phyloP scores from a whole-genome alignment of 495 filamentous ascomycete genomes.

The Penicillium robsamsonii region DNA sequence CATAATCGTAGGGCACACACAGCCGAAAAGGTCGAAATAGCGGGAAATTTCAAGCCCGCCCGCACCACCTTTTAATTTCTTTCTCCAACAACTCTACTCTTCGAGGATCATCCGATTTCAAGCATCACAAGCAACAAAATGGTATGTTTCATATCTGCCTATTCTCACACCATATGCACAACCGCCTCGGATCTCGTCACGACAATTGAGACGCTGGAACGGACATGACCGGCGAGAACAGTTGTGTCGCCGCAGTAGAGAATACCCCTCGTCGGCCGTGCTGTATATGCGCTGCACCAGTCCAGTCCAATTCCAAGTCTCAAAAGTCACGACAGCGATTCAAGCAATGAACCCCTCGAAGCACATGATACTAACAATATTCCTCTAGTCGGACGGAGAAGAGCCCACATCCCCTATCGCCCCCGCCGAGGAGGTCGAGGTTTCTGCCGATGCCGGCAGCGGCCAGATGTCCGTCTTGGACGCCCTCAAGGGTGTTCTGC shows the following conservation, averaged over 20 bases:
- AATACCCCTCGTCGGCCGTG: not conserved
- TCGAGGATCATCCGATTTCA: constrained; percentile 62
- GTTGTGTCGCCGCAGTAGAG: not conserved
- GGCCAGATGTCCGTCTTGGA: constrained; percentile 98
- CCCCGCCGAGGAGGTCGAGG: constrained; percentile 85
- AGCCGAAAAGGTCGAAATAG: constrained; percentile 35
- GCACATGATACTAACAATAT: constrained; percentile 14
- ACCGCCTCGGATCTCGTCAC: not conserved
- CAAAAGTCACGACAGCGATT: not conserved
- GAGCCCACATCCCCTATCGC: constrained; percentile 75
- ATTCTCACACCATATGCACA: not conserved
- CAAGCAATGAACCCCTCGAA: not conserved
- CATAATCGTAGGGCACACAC: constrained; percentile 45
- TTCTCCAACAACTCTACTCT: constrained; percentile 46
- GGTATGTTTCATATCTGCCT: constrained; percentile 26
- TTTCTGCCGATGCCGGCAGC: constrained; percentile 74
- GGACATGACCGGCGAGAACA: constrained; percentile 6
- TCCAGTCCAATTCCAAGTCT: not conserved
- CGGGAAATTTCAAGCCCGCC: constrained; percentile 28
- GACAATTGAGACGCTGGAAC: constrained; percentile 17
- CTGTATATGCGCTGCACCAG: not conserved
- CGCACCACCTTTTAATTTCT: constrained; percentile 22
- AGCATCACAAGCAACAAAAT: constrained; percentile 41
- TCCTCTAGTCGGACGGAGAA: constrained; percentile 74
- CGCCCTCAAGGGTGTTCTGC: constrained; percentile 93